Conservation (phyloP, 2,329 filamentous ascomycete species). For the Exophiala calicioides region DNA sequence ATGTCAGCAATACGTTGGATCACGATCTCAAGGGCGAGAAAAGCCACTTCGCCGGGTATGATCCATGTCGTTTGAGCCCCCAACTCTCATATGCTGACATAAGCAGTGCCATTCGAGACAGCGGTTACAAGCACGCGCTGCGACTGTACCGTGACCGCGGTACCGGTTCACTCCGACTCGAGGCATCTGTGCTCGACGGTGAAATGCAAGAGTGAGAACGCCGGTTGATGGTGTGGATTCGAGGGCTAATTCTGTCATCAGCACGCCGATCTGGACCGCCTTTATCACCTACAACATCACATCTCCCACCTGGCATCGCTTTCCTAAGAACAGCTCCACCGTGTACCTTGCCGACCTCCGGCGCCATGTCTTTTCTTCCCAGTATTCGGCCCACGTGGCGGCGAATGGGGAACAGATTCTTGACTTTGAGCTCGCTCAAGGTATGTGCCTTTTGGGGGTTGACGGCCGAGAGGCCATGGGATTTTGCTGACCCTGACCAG, state of each 20-base stretch:
- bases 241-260: conserved; percentile 28
- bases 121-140: conserved; percentile 54
- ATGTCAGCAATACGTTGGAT: conserved; percentile 43
- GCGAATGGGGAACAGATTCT: conserved; percentile 42
- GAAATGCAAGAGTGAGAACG: conserved; percentile 48
- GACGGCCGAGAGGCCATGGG: not conserved
- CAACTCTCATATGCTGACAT: conserved; percentile 1
- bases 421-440: conserved; percentile 39
- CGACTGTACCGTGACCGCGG: conserved; percentile 55
- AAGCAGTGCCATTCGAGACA: conserved; percentile 54
- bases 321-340: conserved; percentile 36
- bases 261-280: conserved; percentile 63
- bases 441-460: conserved; percentile 28
- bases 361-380: conserved; percentile 55
- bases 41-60: conserved; percentile 53
- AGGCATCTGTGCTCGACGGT: conserved; percentile 57
- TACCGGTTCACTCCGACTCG: conserved; percentile 56
- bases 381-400: conserved; percentile 48
- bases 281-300: conserved; percentile 54
- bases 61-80: not conserved
- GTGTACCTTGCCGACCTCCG: conserved; percentile 54
- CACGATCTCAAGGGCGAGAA: conserved; percentile 52
- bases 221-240: not conserved
- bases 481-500: conserved; percentile 31
- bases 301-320: conserved; percentile 51